Base-by-base conservation (phyloP, 176 grass and related monocot species). In the Oryza rufipogon region DNA sequence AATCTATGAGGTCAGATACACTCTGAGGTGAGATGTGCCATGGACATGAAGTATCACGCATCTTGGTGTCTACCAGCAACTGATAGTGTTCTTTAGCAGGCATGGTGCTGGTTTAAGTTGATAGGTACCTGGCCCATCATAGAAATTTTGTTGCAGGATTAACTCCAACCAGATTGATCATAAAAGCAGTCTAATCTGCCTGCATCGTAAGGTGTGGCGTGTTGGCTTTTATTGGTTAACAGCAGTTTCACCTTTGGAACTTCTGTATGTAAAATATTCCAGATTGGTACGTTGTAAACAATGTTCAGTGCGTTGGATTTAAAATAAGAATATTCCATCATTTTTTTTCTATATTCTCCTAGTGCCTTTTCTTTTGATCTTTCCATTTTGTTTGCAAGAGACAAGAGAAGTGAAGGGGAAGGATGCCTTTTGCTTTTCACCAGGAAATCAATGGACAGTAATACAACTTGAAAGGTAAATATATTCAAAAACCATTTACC, bases 381-480 rank as follows among this genome's bases (percentile, higher is more conserved):
- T 92, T 88, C 79, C 84, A 87, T 93, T 98, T 95, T 95, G 86
- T 97, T 97, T 97, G 94, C 94, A 97, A 94, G 94, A 97, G 86
- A 90, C 30, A 32, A 86, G 90, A 91, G 89, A 88, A 86, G 86
- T 68, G 87, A 90, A 90, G 89, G 70, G 90, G 77, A 81, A 83
- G 85, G 92, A 86, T 90, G 83, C 83, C 69, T 83, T 88, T 90
- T 88, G 30, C 79, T 83, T 86, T 90, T 86, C 80, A 32, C 47
- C 78, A 61, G 66, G 88, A 89, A 90, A 88, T 86, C 81, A 68
- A 88, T 76, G 85, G 88, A 68, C 74, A 75, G 70, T 86, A 82
- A 80, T 80, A 81, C 86, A 80, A 68, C 68, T 75, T 78, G 79
- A 64, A 90, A 90, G 88, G 88, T 90, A 91, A 82, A 88, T 88